Evolutionary conservation across 805 yeast species (phyloP).

Genomic region (Candida peoriensis): DNA sequence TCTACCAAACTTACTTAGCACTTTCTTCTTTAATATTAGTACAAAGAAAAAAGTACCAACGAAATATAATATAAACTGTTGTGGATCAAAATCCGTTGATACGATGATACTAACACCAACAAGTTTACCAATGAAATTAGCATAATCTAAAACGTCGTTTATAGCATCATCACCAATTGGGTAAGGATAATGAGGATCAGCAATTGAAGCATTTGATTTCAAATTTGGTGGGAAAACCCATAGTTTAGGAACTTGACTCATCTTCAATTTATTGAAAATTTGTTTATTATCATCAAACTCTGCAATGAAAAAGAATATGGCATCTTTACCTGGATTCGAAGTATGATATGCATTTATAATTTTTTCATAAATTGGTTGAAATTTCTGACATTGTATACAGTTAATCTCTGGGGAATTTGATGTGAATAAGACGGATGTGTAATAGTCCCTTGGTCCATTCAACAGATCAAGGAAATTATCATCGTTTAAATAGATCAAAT

Average conservation of each 20-base stretch:
- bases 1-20: slow-evolving; percentile 27
- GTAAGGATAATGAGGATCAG: slow-evolving; percentile 33
- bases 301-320: slow-evolving; percentile 42
- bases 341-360: slow-evolving; percentile 39
- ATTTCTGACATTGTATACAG: slow-evolving; percentile 43
- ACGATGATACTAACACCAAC: slow-evolving; percentile 40
- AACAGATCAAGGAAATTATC: slow-evolving; percentile 35
- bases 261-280: slow-evolving; percentile 35
- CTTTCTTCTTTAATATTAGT: slow-evolving; percentile 43
- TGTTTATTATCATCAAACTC: slow-evolving; percentile 44
- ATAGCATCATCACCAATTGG: slow-evolving; percentile 24
- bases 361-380: slow-evolving; percentile 35
- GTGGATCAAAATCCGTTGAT: slow-evolving; percentile 36
- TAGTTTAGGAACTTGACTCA: slow-evolving; percentile 58
- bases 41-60: slow-evolving; percentile 39
- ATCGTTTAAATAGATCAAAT: slow-evolving; percentile 33
- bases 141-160: slow-evolving; percentile 42
- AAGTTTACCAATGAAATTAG: slow-evolving; percentile 44
- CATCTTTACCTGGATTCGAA: slow-evolving; percentile 37
- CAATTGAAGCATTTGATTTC: slow-evolving; percentile 20
- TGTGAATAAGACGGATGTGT: slow-evolving; percentile 47
- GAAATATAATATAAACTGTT: slow-evolving; percentile 42
- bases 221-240: slow-evolving; percentile 57
- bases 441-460: slow-evolving; percentile 47
- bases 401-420: slow-evolving; percentile 36